Conservation (phyloP, 768 basidiomycete genomes). For the Sarcodon aspratus region DNA sequence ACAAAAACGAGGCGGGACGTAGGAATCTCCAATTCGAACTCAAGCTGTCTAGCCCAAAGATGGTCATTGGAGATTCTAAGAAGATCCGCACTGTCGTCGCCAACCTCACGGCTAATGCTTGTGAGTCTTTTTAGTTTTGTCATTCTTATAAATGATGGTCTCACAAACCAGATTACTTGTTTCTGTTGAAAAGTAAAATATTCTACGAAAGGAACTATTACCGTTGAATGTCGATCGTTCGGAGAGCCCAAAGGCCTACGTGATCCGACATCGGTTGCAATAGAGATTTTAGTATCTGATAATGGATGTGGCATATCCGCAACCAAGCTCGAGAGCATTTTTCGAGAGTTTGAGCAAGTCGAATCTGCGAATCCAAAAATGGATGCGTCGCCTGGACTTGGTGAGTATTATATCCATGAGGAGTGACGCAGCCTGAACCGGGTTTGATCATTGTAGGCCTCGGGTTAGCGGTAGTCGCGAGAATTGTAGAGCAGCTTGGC, state of each 20-base stretch:
- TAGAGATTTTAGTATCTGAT: constrained; percentile 64
- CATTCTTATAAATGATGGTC: background rate
- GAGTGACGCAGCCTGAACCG: background rate
- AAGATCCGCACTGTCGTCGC: constrained; percentile 71
- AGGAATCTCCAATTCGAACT: constrained; percentile 48
- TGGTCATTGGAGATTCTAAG: constrained; percentile 58
- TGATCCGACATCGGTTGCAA: constrained; percentile 32
- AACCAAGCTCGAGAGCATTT: constrained; percentile 61
- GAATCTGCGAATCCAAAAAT: constrained; percentile 36
- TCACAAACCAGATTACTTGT: background rate
- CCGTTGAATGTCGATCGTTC: constrained; percentile 41
- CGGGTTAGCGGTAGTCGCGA: constrained; percentile 70
- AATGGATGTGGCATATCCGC: constrained; percentile 62
- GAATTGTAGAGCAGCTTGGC: constrained; percentile 69
- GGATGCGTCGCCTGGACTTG: constrained; percentile 30
- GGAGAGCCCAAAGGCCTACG: constrained; percentile 41
- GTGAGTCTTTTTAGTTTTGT: constrained; percentile 23
- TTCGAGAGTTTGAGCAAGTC: constrained; percentile 72
- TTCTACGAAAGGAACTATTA: constrained; percentile 49
- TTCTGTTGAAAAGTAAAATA: too few relatives aligned
- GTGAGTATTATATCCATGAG: too few relatives aligned
- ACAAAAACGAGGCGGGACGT: constrained; percentile 54
- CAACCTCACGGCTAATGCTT: constrained; percentile 66
- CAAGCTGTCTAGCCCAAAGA: constrained; percentile 39
- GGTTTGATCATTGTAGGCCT: constrained; percentile 44